phyloP scores from a whole-genome alignment of 768 basidiomycete genomes.

The Lactifluus pinguis region DNA sequence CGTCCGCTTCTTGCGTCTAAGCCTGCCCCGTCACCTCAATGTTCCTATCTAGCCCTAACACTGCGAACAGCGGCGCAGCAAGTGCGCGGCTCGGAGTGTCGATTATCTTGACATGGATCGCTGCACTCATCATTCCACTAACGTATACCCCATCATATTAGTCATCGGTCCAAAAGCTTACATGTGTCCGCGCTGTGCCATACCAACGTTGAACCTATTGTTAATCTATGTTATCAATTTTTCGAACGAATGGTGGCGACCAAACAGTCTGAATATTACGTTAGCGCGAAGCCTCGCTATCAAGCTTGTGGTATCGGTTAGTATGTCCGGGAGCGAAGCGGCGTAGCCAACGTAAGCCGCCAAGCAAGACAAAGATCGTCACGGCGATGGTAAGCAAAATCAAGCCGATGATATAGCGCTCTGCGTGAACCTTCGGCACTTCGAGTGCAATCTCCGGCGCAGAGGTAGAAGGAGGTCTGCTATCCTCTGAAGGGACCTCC shows the following conservation, averaged over 20 bases:
- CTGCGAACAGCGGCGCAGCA: constrained; percentile 19
- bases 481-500: constrained; percentile 3
- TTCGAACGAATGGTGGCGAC: background rate
- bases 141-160: background rate
- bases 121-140: background rate
- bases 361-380: constrained; percentile 11
- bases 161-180: background rate
- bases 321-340: constrained; percentile 5
- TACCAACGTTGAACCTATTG: background rate
- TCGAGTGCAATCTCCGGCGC: constrained; percentile 9
- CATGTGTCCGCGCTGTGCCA: background rate
- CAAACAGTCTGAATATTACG: background rate
- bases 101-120: background rate
- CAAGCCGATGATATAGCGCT: constrained; percentile 27
- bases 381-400: constrained; percentile 19
- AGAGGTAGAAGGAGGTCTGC: background rate
- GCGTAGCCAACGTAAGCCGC: constrained; percentile 15
- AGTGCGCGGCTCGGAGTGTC: background rate
- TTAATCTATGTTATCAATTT: background rate
- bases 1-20: constrained; percentile 23
- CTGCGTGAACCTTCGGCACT: constrained; percentile 13
- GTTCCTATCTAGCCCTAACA: constrained; percentile 25
- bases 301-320: constrained; percentile 14
- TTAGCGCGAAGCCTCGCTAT: constrained; percentile 1
- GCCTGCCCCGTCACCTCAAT: background rate